Evolutionary conservation across 1,139 yeast genomes (phyloP).

Genomic region (Starmera stellimalicola): DNA sequence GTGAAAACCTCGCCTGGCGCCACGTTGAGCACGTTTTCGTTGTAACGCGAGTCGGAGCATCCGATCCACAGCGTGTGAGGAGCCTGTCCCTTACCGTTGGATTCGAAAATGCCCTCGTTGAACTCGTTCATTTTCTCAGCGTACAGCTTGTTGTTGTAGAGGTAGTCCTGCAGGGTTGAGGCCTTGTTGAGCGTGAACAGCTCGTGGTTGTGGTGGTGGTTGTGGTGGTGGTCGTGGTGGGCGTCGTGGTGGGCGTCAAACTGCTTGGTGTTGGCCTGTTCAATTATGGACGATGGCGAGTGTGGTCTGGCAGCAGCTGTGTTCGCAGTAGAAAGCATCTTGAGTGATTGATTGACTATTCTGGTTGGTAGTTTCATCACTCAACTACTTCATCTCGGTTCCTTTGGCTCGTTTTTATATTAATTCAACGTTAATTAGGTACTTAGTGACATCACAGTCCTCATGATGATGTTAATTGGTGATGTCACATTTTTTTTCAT

Average conservation of each 20-base stretch:
- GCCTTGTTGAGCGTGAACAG: conserved; percentile 43
- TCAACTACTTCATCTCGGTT: no score
- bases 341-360: no score
- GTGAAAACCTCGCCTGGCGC: conserved; percentile 92
- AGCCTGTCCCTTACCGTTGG: conserved; percentile 75
- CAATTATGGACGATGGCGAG: background rate
- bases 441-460: no score
- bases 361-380: no score
- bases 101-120: conserved; percentile 57
- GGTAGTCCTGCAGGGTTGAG: conserved; percentile 54
- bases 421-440: no score
- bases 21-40: conserved; percentile 70
- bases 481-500: no score
- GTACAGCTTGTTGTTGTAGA: conserved; percentile 60
- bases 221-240: conserved; percentile 3
- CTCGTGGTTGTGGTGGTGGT: conserved; percentile 24
- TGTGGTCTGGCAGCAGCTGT: no score
- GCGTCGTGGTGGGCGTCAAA: conserved; percentile 1
- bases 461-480: no score
- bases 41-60: conserved; percentile 88
- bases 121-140: conserved; percentile 50
- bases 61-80: conserved; percentile 97
- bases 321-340: no score
- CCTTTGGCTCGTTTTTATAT: no score
- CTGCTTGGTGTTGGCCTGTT: background rate